A percentile compares a stretch with the other conserved stretches of the same genome.
These are phyloP conservation scores for Geotrichum carabidarum DNA, from an alignment of 1,139 yeast species.

Conservation along the genomic window DNA sequence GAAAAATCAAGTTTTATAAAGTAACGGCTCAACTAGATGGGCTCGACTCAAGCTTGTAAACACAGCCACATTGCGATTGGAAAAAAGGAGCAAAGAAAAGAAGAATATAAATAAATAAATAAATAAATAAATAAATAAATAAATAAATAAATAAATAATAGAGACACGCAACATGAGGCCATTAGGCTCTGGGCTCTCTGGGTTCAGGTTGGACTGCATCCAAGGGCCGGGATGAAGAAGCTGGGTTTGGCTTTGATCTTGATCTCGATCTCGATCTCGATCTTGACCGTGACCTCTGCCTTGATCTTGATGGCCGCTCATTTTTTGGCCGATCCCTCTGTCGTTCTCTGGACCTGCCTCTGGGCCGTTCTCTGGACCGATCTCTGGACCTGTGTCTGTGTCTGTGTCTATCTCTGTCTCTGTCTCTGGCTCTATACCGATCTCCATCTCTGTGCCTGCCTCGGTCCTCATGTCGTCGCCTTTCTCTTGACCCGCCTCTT, in stretches of 20 bases:
- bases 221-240: too few species aligned
- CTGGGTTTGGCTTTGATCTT: neutral
- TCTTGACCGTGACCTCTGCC: neutral
- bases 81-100: too few species aligned
- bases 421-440: neutral
- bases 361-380: neutral
- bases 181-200: too few species aligned
- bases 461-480: slow-evolving; percentile 5
- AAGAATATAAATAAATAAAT: too few species aligned
- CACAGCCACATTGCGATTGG: too few species aligned
- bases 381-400: neutral
- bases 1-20: too few species aligned
- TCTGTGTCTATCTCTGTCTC: neutral
- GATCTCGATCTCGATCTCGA: neutral
- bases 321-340: neutral
- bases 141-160: too few species aligned
- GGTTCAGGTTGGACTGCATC: too few species aligned
- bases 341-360: neutral
- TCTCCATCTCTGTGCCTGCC: neutral
- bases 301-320: neutral
- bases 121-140: too few species aligned
- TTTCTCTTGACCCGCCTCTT: neutral
- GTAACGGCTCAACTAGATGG: too few species aligned
- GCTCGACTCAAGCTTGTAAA: too few species aligned
- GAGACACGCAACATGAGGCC: too few species aligned